Base-by-base conservation (phyloP, 2,329 filamentous ascomycete genomes). In the Aspergillus versicolor region DNA sequence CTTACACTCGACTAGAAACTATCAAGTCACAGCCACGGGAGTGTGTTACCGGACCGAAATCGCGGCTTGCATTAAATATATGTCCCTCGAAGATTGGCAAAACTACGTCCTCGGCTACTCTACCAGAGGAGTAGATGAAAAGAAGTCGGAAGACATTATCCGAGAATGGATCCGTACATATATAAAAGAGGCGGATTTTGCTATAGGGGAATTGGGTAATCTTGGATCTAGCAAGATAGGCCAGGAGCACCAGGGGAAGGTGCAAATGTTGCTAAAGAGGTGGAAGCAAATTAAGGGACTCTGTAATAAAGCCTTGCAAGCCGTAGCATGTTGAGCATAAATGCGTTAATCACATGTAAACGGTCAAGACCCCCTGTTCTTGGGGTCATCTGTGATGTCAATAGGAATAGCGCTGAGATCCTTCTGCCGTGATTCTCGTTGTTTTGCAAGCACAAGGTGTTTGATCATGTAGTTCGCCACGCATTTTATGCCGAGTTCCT, bases 381-480 rank as follows among this genome's bases (percentile, higher is more conserved):
- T 37, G 17, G 41, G 13, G n/a, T 51, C 58, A 12, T 24, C 27
- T 15, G 51, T 15, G 52, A 64, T 43, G 40, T 64, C 65, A 37
- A 77, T 61, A 3, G 75, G 75, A 40, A 77, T 67, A 4, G 70
- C 67, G 9, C 61, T 64, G 19, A 61, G 60, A 53, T 73, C 67
- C 54, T 62, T 62, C 50, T 69, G 63, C 40, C 65, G 63, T 21
- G 78, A 68, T 66, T 85, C 74, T 40, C 73, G 69, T 44, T 82
- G 76, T 77, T 89, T 93, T 22, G 86, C 89, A 68, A 89, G 86
- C 48, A 97, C 86, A 75, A 92, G 75, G 52, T 87, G 79, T 71
- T 88, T 78, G 42, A 95, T 78, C 79, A 90, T 82, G 65, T 87
- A 86, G 69, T 96, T 94, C 60, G 88, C 79, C 11, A 85, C 84